Evolutionary conservation across 192 early-diverging fungal species (phyloP), one percentile per base, ranked within the genome.

Genomic region (Coemansia sp.): DNA sequence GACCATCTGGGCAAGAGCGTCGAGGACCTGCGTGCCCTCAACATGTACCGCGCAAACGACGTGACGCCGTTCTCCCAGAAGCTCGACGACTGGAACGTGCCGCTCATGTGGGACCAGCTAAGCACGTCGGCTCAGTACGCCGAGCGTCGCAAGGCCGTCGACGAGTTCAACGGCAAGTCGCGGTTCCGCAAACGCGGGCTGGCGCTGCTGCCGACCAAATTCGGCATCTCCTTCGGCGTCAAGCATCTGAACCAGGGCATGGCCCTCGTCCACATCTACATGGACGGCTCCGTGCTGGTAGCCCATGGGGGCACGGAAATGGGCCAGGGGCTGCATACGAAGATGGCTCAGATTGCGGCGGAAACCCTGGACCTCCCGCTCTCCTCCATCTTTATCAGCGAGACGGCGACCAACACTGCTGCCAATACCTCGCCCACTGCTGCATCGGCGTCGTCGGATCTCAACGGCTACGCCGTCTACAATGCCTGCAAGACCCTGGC

Each of bases 281-380:
- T 78, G 39, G 93, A 95, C 61, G 93, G 93, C 1, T 89, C 89
- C 0, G 88, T 95, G 28, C 84, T 91, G 13, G 74, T 95, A 2
- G 83, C 87, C 10, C 92, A 93, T 69, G 92, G 89, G 62, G 90
- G 90, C 36, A 89, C 89, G n/a, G 91, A 95, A 64, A 93, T 95
- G 91, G 93, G 93, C 39, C 93, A 95, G 71, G 93, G 93, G 8
- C 68, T 95, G 61, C 88, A 93, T 63, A 95, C 92, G 16, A 95
- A 95, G 78, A 89, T 93, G 88, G 78, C 89, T 23, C 88, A 90
- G 80, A 78, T 95, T 39, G 89, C 89, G 18, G 89, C 92, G n/a
- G 86, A 93, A 64, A 86, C 85, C 3, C 83, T 95, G 35, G 71
- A 80, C n/a, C 67, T 95, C 53, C 88, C 92, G 6, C 70, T 91